Evolutionary conservation across 2,329 filamentous ascomycete species (phyloP), one percentile per base, ranked within the genome.

Genomic region (Aspergillus ochraceus): DNA sequence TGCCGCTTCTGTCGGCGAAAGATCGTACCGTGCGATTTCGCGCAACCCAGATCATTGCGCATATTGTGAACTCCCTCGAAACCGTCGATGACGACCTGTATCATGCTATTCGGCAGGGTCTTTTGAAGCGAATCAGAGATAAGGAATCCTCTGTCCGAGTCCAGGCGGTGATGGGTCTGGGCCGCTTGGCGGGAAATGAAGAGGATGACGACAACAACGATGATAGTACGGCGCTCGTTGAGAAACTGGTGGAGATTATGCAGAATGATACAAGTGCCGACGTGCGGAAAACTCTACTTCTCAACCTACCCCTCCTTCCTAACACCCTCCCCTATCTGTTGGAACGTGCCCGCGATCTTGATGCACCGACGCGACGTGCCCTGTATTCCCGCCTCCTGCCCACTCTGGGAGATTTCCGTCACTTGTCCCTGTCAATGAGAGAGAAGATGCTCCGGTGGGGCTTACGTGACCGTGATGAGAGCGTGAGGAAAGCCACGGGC

Each of bases 381-480:
- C 84, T 99, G 2, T 99, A 98, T 73, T 90, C 93, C 1, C 87
- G 90, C 39, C 82, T 99, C 6, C 81, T 99, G 5, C 95, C 95
- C 1, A 90, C 90, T 0, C 81, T 99, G 0, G 95, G 93, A 12
- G 95, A 99, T 76, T 99, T 99, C 77, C 87, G 95, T 56, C 92
- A 97, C 77, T 80, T 99, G 55, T 97, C 92, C 11, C 83, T 99
- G 24, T 92, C 90, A 1, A 96, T 98, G 88, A 85, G 95, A 71
- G 95, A 99, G 76, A 98, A 98, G 76, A 83, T 99, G 32, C 84
- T 99, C 29, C 87, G 95, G 45, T 99, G 95, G 95, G 95, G 95
- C 54, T 81, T 99, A 46, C 88, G 93, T 45, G 95, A 99, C 74
- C 87, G 95, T 75, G 95, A 99, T 66, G 94, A 98, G 66, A 92